Evolutionary conservation across 2,329 filamentous ascomycete genomes (phyloP).

Genomic region (Gyromitra esculenta): DNA sequence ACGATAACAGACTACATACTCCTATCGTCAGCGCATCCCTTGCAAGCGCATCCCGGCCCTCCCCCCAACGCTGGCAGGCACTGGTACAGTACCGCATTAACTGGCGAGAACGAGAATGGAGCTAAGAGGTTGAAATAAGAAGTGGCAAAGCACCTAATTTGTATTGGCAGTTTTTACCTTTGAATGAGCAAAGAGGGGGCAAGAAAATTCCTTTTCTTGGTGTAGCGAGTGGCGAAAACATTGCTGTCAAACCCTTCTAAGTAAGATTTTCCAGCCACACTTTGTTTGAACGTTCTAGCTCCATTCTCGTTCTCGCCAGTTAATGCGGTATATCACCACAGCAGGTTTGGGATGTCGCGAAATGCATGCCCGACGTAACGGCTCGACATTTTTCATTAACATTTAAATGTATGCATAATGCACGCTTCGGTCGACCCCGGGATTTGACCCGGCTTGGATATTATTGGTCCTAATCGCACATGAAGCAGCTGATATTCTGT

Average conservation of each 20-base stretch:
- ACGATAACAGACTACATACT: constrained; percentile 11
- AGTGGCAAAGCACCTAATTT: too few relatives aligned
- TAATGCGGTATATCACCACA: constrained; percentile 38
- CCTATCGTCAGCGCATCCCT: constrained; percentile 5
- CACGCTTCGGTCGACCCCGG: constrained; percentile 11
- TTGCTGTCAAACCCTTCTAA: too few relatives aligned
- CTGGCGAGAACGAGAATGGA: too few relatives aligned
- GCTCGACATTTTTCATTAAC: constrained; percentile 9
- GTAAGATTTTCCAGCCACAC: too few relatives aligned
- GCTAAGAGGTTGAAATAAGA: too few relatives aligned
- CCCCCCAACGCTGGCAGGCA: neutral
- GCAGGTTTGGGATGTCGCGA: constrained; percentile 28
- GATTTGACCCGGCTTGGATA: neutral
- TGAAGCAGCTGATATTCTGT: neutral
- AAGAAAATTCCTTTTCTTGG: too few relatives aligned
- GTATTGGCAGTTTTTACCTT: too few relatives aligned
- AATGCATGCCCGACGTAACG: constrained; percentile 37
- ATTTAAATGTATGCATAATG: constrained; percentile 25
- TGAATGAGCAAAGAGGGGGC: too few relatives aligned
- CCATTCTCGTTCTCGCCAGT: too few relatives aligned
- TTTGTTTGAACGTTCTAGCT: too few relatives aligned
- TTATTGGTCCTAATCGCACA: neutral
- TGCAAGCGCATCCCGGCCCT: neutral
- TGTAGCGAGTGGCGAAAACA: too few relatives aligned
- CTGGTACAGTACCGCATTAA: too few relatives aligned